Conservation (phyloP, 345 rosid genomes). For the Chamaenerion angustifolium region DNA sequence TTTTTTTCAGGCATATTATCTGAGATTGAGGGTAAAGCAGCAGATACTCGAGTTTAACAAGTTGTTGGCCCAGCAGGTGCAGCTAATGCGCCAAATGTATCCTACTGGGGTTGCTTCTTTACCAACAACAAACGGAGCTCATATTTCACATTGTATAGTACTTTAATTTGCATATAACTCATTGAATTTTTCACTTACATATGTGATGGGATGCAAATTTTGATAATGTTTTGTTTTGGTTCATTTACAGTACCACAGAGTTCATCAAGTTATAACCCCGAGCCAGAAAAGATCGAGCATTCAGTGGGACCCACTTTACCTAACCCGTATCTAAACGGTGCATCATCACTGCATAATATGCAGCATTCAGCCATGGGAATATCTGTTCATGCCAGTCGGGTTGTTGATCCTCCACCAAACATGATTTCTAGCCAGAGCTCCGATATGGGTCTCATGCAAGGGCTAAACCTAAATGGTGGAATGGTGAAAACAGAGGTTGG, state of each 20-base stretch:
- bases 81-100: conserved; percentile 62
- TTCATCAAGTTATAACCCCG: conserved; percentile 44
- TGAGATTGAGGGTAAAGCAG: conserved; percentile 79
- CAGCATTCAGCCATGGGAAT: conserved; percentile 52
- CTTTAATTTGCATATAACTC: too few relatives aligned
- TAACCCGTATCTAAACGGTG: conserved; percentile 56
- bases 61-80: conserved; percentile 86
- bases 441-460: conserved; percentile 60
- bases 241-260: conserved; percentile 48
- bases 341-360: conserved; percentile 34
- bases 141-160: conserved; percentile 57
- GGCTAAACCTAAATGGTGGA: conserved; percentile 48
- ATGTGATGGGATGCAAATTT: too few relatives aligned
- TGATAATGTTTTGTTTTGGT: conserved; percentile 2
- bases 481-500: conserved; percentile 71
- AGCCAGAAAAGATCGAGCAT: conserved; percentile 52
- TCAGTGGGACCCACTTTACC: conserved; percentile 15
- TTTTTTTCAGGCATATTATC: conserved; percentile 81
- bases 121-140: conserved; percentile 67
- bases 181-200: too few relatives aligned
- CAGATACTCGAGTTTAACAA: conserved; percentile 88
- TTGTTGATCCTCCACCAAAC: conserved; percentile 33
- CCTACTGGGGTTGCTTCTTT: conserved; percentile 42
- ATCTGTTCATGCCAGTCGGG: conserved; percentile 51
- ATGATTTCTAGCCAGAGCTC: conserved; percentile 59